phyloP scores from a whole-genome alignment of 2,329 filamentous ascomycete species.

The Botrytis medusae region DNA sequence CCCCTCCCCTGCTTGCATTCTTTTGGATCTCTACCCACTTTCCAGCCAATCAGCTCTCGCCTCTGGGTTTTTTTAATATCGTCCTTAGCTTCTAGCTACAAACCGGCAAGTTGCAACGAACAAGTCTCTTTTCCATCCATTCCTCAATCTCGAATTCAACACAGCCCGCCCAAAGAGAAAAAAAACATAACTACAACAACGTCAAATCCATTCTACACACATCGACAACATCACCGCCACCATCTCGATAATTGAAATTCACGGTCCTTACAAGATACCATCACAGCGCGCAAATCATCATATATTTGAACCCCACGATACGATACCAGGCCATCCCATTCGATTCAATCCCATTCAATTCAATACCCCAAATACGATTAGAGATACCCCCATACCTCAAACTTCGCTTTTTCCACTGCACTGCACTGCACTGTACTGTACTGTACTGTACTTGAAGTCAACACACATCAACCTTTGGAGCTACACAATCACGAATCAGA shows the following conservation, averaged over 20 bases:
- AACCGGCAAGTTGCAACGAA: constrained; percentile 17
- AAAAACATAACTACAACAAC: constrained; percentile 15
- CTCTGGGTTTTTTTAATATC: constrained; percentile 1
- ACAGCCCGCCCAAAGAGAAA: constrained; percentile 15
- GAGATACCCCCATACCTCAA: constrained; percentile 1
- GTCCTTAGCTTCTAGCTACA: constrained; percentile 15
- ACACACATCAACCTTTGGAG: neutral
- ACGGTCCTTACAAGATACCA: constrained; percentile 13
- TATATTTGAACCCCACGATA: neutral
- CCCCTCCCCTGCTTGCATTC: constrained; percentile 4
- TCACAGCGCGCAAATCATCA: constrained; percentile 8
- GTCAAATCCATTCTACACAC: neutral
- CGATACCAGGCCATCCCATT: neutral
- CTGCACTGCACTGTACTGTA: neutral
- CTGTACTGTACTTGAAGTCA: neutral
- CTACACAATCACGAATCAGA: constrained; percentile 8
- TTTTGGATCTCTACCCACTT: constrained; percentile 1
- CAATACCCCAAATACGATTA: neutral
- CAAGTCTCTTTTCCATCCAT: constrained; percentile 22
- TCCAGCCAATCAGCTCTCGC: neutral
- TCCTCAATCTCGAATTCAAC: constrained; percentile 21
- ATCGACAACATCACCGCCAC: constrained; percentile 22
- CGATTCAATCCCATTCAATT: neutral
- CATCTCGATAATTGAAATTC: neutral
- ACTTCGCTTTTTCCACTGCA: neutral